Percentiles rank a stretch among this genome's conserved stretches.
phyloP scores from a whole-genome alignment of 2,329 filamentous ascomycete genomes.

The Pseudogymnoascus sp. region DNA sequence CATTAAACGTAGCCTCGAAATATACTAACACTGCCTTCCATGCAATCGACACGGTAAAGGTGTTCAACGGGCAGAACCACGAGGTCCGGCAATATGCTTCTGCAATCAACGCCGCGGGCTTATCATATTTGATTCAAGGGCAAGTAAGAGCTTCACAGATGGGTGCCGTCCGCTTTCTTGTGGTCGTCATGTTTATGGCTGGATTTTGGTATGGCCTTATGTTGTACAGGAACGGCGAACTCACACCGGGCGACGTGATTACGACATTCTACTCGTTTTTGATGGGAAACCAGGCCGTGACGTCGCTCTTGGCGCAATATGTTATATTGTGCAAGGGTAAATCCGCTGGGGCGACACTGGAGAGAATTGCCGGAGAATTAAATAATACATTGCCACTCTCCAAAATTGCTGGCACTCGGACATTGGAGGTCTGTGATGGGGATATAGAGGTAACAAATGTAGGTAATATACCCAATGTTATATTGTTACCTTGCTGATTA shows the following conservation, averaged over 20 bases:
- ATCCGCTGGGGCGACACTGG: slow-evolving; percentile 58
- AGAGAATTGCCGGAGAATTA: slow-evolving; percentile 33
- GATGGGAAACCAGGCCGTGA: slow-evolving; percentile 65
- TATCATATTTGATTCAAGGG: slow-evolving; percentile 59
- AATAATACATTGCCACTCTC: slow-evolving; percentile 20
- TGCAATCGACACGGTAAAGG: slow-evolving; percentile 79
- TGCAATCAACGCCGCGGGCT: slow-evolving; percentile 49
- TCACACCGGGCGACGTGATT: slow-evolving; percentile 58
- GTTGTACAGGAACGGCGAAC: slow-evolving; percentile 47
- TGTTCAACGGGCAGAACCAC: slow-evolving; percentile 65
- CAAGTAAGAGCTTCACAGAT: slow-evolving; percentile 63
- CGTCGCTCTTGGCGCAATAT: slow-evolving; percentile 67
- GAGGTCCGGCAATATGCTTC: slow-evolving; percentile 59
- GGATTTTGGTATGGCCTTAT: slow-evolving; percentile 83
- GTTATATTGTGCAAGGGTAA: slow-evolving; percentile 72
- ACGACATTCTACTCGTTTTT: slow-evolving; percentile 82
- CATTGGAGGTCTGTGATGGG: slow-evolving; percentile 46
- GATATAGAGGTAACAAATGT: slow-evolving; percentile 63
- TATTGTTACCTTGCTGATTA: slow-evolving; percentile 7
- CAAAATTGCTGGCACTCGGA: slow-evolving; percentile 25
- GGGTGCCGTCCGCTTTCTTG: slow-evolving; percentile 64
- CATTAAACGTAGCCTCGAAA: slow-evolving; percentile 64
- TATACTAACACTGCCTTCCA: slow-evolving; percentile 59
- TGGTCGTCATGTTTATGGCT: slow-evolving; percentile 70
- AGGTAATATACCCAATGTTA: slow-evolving; percentile 22